These are phyloP conservation scores for Apiospora sp. DNA, from an alignment of 2,329 filamentous ascomycete genomes.

Conservation along the genomic window DNA sequence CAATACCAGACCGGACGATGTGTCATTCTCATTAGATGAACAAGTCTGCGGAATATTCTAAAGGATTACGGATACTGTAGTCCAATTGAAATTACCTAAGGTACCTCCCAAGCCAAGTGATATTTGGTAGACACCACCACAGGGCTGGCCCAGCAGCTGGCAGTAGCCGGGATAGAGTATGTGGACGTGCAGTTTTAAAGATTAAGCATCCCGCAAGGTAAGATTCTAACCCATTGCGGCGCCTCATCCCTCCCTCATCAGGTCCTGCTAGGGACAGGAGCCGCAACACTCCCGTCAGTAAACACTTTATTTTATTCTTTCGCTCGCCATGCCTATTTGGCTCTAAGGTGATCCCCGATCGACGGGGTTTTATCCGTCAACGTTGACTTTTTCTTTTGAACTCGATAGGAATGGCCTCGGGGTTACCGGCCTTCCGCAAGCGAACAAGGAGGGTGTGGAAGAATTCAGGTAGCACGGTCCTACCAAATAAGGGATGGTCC, in stretches of 20 bases:
- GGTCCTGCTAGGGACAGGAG: neutral
- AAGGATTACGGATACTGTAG: neutral
- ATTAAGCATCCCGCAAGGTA: neutral
- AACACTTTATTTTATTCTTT: neutral
- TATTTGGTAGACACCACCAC: neutral
- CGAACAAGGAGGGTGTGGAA: neutral
- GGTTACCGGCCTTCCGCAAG: slow-evolving; percentile 16
- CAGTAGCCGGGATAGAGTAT: slow-evolving; percentile 2
- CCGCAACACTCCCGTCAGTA: neutral
- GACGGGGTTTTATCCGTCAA: neutral
- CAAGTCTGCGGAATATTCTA: neutral
- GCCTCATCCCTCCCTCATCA: neutral
- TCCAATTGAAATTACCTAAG: too few relatives aligned
- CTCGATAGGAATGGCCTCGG: neutral
- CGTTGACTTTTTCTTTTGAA: neutral
- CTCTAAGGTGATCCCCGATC: neutral
- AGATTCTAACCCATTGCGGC: slow-evolving; percentile 13
- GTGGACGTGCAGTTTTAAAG: slow-evolving; percentile 16
- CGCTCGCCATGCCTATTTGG: slow-evolving; percentile 15
- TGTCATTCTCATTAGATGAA: neutral
- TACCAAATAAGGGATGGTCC: neutral
- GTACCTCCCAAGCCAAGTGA: neutral
- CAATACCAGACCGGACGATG: neutral
- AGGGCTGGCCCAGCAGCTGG: neutral
- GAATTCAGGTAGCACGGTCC: neutral